Evolutionary conservation across 2,329 filamentous ascomycete species (phyloP).

Genomic region (Neobulgaria alba): DNA sequence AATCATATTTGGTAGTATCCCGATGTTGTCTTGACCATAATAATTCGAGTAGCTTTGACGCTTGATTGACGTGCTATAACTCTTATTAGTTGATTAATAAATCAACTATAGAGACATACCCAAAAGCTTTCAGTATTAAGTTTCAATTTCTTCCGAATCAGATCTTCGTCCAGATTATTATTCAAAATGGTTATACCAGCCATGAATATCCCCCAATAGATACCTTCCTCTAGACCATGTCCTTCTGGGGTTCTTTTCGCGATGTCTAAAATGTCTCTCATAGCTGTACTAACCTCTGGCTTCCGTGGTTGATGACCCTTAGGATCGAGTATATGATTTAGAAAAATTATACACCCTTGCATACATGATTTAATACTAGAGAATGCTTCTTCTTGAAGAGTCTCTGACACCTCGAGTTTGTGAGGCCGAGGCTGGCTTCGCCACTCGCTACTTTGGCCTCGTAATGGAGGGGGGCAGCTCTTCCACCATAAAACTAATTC

Average conservation of each 20-base stretch:
- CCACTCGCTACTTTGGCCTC: constrained; percentile 25
- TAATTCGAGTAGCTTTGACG: constrained; percentile 23
- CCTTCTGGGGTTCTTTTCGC: constrained; percentile 24
- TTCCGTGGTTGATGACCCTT: constrained; percentile 13
- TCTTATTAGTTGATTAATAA: constrained; percentile 4
- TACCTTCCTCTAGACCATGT: constrained; percentile 26
- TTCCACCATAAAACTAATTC: constrained; percentile 23
- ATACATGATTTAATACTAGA: constrained; percentile 25
- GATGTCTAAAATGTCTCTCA: constrained; percentile 23
- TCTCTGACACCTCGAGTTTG: constrained; percentile 24
- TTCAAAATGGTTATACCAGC: constrained; percentile 24
- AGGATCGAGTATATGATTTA: constrained; percentile 26
- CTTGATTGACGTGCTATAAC: constrained; percentile 24
- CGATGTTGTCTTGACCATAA: constrained; percentile 26
- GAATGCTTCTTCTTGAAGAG: constrained; percentile 24
- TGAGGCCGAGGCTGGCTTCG: constrained; percentile 17
- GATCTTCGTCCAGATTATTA: constrained; percentile 20
- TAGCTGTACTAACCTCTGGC: constrained; percentile 18
- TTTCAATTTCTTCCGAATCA: constrained; percentile 23
- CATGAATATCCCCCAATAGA: constrained; percentile 27
- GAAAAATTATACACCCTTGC: constrained; percentile 23
- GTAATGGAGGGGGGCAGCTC: constrained; percentile 16
- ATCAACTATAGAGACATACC: constrained; percentile 19
- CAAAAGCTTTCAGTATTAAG: constrained; percentile 24
- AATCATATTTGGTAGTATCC: constrained; percentile 24